A percentile compares a stretch with the other conserved stretches of the same genome.
Conservation (phyloP, 352 stramenopile genomes). For the Pythium sukuiense region DNA sequence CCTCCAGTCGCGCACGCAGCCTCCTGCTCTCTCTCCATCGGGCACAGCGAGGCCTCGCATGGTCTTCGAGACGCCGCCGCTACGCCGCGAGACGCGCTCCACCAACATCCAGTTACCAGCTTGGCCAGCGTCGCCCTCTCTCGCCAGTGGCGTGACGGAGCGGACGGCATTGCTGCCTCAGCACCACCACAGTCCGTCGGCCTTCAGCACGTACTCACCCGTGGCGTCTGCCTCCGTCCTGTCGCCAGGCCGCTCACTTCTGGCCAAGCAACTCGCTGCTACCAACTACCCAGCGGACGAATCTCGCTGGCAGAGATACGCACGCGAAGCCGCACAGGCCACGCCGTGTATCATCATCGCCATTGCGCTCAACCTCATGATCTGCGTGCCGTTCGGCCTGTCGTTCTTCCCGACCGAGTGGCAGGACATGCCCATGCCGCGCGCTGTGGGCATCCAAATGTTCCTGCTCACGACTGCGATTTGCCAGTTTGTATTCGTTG, state of each 20-base stretch:
- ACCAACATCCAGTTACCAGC: constrained; percentile 44
- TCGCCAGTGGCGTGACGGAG: constrained; percentile 23
- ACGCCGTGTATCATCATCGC: constrained; percentile 65
- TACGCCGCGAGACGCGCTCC: constrained; percentile 57
- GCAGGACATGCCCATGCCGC: constrained; percentile 69
- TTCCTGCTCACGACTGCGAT: constrained; percentile 79
- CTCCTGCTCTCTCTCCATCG: constrained; percentile 13
- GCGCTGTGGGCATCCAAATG: constrained; percentile 82
- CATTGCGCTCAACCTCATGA: constrained; percentile 84
- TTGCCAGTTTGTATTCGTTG: constrained; percentile 81
- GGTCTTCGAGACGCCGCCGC: constrained; percentile 67
- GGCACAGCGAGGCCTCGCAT: constrained; percentile 33
- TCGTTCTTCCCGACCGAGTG: constrained; percentile 86
- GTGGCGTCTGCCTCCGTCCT: constrained; percentile 20
- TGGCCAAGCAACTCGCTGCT: constrained; percentile 23
- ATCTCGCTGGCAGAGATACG: constrained; percentile 22
- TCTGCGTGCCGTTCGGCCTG: constrained; percentile 82
- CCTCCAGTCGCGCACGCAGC: constrained; percentile 14
- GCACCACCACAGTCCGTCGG: constrained; percentile 1
- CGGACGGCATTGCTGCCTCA: constrained; percentile 34
- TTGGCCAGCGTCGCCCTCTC: constrained; percentile 17
- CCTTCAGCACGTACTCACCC: constrained; percentile 10
- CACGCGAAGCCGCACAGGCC: constrained; percentile 40
- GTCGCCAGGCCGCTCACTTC: constrained; percentile 25
- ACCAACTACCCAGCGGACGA: constrained; percentile 3